Percentiles rank a stretch among this genome's conserved stretches.
These are phyloP conservation scores for Zygosaccharomyces kombuchaensis DNA, from an alignment of 805 yeast species.

Conservation along the genomic window DNA sequence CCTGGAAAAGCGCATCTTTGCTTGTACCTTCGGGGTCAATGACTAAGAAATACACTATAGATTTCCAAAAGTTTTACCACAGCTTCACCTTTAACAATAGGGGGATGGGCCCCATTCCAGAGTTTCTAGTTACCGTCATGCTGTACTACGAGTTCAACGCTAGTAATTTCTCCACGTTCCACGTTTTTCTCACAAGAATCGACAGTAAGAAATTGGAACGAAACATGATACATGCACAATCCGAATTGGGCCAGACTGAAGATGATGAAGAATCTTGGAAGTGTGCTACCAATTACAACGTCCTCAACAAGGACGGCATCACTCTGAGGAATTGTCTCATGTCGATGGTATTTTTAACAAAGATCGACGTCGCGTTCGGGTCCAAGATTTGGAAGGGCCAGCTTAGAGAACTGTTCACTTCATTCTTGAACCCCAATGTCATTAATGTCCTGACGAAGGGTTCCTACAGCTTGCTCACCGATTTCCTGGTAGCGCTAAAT, in stretches of 20 bases:
- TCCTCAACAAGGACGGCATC: constrained; percentile 22
- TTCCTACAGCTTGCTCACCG: constrained; percentile 28
- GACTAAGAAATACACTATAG: constrained; percentile 16
- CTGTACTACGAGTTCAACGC: constrained; percentile 31
- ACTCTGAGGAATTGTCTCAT: constrained; percentile 30
- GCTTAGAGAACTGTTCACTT: constrained; percentile 19
- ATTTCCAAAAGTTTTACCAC: constrained; percentile 28
- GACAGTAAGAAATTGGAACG: constrained; percentile 29
- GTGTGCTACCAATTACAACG: neutral
- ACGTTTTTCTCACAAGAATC: constrained; percentile 29
- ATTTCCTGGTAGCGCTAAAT: constrained; percentile 32
- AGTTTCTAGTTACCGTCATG: constrained; percentile 25
- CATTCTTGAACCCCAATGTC: constrained; percentile 22
- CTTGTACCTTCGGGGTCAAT: constrained; percentile 3
- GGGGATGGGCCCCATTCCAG: constrained; percentile 32
- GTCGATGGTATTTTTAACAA: constrained; percentile 28
- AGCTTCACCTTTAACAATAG: constrained; percentile 29
- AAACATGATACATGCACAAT: constrained; percentile 16
- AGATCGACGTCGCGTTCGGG: constrained; percentile 23
- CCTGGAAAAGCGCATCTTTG: constrained; percentile 34
- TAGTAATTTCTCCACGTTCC: constrained; percentile 20
- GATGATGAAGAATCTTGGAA: neutral
- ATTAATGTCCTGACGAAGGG: constrained; percentile 26
- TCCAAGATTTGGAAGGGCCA: constrained; percentile 26
- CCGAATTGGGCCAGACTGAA: neutral